Percentiles rank a stretch among this genome's conserved stretches.
Conservation (phyloP, 768 basidiomycete genomes). For the Pisolithus tinctorius region DNA sequence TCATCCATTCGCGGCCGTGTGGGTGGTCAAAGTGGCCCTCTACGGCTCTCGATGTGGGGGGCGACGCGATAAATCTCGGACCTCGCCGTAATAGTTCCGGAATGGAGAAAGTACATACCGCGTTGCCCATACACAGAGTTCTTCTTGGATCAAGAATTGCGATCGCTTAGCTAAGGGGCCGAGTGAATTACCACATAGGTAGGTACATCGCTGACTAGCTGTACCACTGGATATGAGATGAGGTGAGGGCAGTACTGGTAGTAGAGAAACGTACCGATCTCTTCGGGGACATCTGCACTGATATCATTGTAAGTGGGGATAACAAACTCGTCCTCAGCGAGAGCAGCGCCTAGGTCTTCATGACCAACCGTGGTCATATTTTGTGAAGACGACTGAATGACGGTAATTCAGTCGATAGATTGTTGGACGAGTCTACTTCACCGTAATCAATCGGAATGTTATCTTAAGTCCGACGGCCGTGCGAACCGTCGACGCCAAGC, state of each 20-base stretch:
- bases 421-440: too few species aligned
- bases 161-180: slow-evolving; percentile 77
- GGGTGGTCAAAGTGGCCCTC: slow-evolving; percentile 89
- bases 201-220: slow-evolving; percentile 56
- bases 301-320: slow-evolving; percentile 50
- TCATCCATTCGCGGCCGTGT: slow-evolving; percentile 76
- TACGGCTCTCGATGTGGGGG: slow-evolving; percentile 53
- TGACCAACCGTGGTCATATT: slow-evolving; percentile 10
- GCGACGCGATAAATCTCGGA: not conserved
- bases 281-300: slow-evolving; percentile 32
- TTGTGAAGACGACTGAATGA: not conserved
- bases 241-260: slow-evolving; percentile 1
- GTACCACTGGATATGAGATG: slow-evolving; percentile 5
- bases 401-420: not conserved
- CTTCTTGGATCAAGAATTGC: slow-evolving; percentile 66
- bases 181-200: slow-evolving; percentile 95
- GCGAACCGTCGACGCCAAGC: too few species aligned
- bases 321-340: slow-evolving; percentile 48
- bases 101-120: slow-evolving; percentile 35
- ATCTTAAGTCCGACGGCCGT: too few species aligned
- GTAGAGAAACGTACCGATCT: slow-evolving; percentile 32
- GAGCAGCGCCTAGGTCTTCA: slow-evolving; percentile 17
- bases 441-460: too few species aligned
- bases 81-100: slow-evolving; percentile 6
- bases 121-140: slow-evolving; percentile 78